Conservation (phyloP, 2,329 filamentous ascomycete species). For the Intubia oerlemansii region DNA sequence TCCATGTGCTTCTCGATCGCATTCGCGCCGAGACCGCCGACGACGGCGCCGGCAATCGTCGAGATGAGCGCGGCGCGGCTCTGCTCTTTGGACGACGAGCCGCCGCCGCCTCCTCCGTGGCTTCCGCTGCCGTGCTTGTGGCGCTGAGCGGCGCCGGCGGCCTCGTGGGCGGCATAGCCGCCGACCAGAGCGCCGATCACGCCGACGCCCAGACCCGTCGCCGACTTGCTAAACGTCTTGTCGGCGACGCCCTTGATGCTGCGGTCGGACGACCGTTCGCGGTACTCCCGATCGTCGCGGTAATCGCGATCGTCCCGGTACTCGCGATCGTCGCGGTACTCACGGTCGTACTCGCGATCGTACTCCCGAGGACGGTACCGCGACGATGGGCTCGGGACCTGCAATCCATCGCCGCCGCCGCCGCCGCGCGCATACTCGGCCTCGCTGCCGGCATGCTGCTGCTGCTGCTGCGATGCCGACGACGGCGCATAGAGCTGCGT, state of each 20-base stretch:
- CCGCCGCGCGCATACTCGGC: too few relatives aligned
- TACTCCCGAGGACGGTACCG: too few relatives aligned
- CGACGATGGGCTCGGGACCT: too few relatives aligned
- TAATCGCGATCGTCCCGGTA: background rate
- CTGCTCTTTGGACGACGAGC: too few relatives aligned
- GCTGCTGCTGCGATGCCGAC: too few relatives aligned
- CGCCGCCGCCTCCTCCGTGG: too few relatives aligned
- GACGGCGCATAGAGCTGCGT: too few relatives aligned
- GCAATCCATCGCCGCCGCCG: too few relatives aligned
- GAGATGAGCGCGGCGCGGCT: conserved; percentile 17
- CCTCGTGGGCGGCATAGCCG: conserved; percentile 27
- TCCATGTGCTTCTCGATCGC: conserved; percentile 24
- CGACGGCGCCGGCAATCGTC: conserved; percentile 30
- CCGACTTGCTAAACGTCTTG: conserved; percentile 25
- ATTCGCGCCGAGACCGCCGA: conserved; percentile 32
- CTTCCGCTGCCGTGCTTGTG: conserved; percentile 9
- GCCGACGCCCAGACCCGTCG: conserved; percentile 26
- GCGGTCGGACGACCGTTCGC: conserved; percentile 15
- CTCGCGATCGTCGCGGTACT: conserved; percentile 3
- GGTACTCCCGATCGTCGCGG: conserved; percentile 1
- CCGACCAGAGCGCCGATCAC: conserved; percentile 32
- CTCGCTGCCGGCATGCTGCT: too few relatives aligned
- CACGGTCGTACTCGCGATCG: conserved; percentile 2
- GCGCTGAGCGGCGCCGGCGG: conserved; percentile 11
- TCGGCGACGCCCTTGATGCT: conserved; percentile 21